These are phyloP conservation scores for Yamadazyma atlantica DNA, from an alignment of 1,139 yeast species.

Conservation along the genomic window DNA sequence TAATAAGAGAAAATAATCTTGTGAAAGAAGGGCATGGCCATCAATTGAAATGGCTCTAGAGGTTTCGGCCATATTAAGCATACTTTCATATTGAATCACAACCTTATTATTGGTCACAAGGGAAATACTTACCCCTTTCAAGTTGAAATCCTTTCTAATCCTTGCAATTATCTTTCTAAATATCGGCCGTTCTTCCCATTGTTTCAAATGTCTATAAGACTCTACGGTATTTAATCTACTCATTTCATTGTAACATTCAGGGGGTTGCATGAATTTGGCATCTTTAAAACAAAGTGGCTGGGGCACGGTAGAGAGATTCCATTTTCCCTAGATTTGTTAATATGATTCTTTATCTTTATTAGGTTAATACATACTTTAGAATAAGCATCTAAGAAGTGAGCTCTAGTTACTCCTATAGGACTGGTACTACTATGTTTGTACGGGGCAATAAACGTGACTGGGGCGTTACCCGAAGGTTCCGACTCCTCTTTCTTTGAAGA, in stretches of 20 bases:
- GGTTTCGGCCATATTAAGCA: conserved; percentile 46
- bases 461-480: background rate
- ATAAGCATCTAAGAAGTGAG: conserved; percentile 63
- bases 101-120: conserved; percentile 51
- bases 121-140: conserved; percentile 58
- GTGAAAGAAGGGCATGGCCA: conserved; percentile 63
- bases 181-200: conserved; percentile 48
- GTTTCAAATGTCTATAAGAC: conserved; percentile 37
- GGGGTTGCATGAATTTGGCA: conserved; percentile 57
- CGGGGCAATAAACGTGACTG: conserved; percentile 19
- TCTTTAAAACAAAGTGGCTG: conserved; percentile 54
- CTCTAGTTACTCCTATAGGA: conserved; percentile 47
- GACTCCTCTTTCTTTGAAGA: background rate
- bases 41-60: conserved; percentile 62
- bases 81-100: conserved; percentile 47
- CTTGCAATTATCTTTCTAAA: conserved; percentile 40
- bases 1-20: conserved; percentile 48
- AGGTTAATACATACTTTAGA: conserved; percentile 30
- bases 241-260: conserved; percentile 50
- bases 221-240: conserved; percentile 43
- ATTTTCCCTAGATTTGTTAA: conserved; percentile 40
- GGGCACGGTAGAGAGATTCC: conserved; percentile 55
- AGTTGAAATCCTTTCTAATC: conserved; percentile 36
- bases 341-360: conserved; percentile 3
- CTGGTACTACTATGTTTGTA: conserved; percentile 20